A percentile compares a stretch with the other conserved stretches of the same genome.
Conservation (phyloP, 768 basidiomycete species). For the Dendrothele bispora region DNA sequence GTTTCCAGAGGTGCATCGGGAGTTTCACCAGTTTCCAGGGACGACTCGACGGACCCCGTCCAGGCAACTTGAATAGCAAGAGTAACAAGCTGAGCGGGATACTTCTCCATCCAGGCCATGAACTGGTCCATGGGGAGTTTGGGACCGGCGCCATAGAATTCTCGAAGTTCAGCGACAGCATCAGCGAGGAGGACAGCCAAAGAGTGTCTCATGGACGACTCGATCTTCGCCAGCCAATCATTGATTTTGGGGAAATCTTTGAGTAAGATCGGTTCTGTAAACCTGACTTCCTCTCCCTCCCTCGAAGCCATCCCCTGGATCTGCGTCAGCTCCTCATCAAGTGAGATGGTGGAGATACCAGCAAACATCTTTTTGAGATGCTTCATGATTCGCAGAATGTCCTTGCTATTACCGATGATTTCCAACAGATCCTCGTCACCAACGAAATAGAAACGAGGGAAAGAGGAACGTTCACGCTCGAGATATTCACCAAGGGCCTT, state of each 20-base stretch:
- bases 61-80: constrained; percentile 94
- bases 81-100: constrained; percentile 94
- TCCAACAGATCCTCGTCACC: constrained; percentile 98
- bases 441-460: constrained; percentile 99
- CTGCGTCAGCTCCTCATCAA: constrained; percentile 85
- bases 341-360: constrained; percentile 84
- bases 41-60: constrained; percentile 80
- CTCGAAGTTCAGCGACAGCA: constrained; percentile 76
- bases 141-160: constrained; percentile 71
- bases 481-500: constrained; percentile 99
- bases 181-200: constrained; percentile 80
- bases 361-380: constrained; percentile 99
- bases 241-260: constrained; percentile 98
- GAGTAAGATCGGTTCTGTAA: constrained; percentile 79
- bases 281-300: constrained; percentile 92
- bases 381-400: constrained; percentile 97
- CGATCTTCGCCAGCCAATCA: constrained; percentile 93
- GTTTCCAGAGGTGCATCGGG: constrained; percentile 73
- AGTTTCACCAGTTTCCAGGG: constrained; percentile 53
- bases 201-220: constrained; percentile 90
- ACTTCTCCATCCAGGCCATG: constrained; percentile 89
- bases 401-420: constrained; percentile 99
- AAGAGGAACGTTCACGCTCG: constrained; percentile 94
- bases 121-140: constrained; percentile 65
- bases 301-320: constrained; percentile 94